Evolutionary conservation across 208 protist species (phyloP), one percentile per base, ranked within the genome.

Genomic region (Leishmania lainsoni): DNA sequence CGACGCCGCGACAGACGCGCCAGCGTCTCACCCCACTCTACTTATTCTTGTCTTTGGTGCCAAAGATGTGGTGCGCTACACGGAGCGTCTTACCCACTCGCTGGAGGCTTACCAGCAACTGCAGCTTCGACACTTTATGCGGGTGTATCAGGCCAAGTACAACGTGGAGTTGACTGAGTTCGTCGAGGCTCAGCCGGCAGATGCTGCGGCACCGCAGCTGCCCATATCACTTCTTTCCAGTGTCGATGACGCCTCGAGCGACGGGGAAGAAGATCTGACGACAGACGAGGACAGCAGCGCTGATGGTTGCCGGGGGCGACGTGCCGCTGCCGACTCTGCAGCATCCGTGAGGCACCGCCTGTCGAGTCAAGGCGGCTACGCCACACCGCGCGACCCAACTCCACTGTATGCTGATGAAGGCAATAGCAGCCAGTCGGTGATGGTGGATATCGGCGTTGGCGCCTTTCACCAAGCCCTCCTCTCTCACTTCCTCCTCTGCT

Each of bases 41-140:
- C 79, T 94, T 32, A 52, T 94, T 42, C 76, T 94, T 72, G 86
- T 85, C 1, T 83, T 90, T 83, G 86, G 86, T 10, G 51, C 75
- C 35, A 70, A 77, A 17, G 84, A 80, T 26, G 81, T 94, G 61
- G 84, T 79, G 56, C 87, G 89, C 20, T 90, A 89, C 75, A 82
- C 89, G 73, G 85, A 91, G 76, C 91, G 93, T 5, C 83, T 96
- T 4, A 84, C 87, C 10, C 84, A 93, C 83, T 78, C 86, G 39
- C 70, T 80, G 61, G 87, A 88, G n/a, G 83, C 83, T 29, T 94
- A 93, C 76, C 89, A 90, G 68, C 78, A 66, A n/a, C 77, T 90
- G 63, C 90, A 96, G 81, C 79, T 96, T 26, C 87, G 88, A 58
- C 74, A 73, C 45, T 96, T 96, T 76, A 79, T 94, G 35, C 75